Percentiles rank a stretch among this genome's conserved stretches.
phyloP scores from a whole-genome alignment of 345 rosid species.

The Erysimum cheiranthoides region DNA sequence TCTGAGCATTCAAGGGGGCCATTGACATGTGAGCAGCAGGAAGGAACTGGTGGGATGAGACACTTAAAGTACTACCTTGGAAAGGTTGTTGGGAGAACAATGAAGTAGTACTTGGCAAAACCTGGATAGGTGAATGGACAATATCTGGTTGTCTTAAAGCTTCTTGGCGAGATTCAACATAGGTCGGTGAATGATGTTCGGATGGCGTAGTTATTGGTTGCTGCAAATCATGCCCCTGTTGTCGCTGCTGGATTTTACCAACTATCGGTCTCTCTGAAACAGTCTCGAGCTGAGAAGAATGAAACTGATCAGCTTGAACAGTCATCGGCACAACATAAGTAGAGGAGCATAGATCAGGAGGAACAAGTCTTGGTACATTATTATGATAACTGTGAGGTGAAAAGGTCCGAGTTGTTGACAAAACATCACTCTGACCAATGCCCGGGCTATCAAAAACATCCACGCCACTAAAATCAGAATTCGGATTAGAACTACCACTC shows the following conservation, averaged over 20 bases:
- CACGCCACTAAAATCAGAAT: slow-evolving; percentile 7
- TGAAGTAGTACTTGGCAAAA: neutral
- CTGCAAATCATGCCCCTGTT: neutral
- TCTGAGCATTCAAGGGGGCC: neutral
- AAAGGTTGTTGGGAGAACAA: slow-evolving; percentile 7
- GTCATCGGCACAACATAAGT: neutral
- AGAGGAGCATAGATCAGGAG: neutral
- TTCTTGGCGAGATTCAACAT: neutral
- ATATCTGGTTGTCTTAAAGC: neutral
- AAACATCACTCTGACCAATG: neutral
- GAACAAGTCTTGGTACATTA: neutral
- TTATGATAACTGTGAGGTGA: neutral
- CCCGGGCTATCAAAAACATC: neutral
- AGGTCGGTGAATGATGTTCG: slow-evolving; percentile 2
- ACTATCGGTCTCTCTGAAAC: neutral
- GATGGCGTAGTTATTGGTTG: neutral
- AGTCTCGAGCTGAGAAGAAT: neutral
- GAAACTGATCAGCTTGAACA: slow-evolving; percentile 3
- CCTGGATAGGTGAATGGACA: slow-evolving; percentile 9
- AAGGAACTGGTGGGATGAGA: neutral
- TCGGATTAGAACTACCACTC: slow-evolving; percentile 14
- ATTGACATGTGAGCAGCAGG: neutral
- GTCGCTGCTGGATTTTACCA: neutral
- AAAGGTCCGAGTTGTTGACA: neutral
- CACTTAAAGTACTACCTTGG: neutral